phyloP scores from a whole-genome alignment of 106 monocot genomes.

The Allium sativum region DNA sequence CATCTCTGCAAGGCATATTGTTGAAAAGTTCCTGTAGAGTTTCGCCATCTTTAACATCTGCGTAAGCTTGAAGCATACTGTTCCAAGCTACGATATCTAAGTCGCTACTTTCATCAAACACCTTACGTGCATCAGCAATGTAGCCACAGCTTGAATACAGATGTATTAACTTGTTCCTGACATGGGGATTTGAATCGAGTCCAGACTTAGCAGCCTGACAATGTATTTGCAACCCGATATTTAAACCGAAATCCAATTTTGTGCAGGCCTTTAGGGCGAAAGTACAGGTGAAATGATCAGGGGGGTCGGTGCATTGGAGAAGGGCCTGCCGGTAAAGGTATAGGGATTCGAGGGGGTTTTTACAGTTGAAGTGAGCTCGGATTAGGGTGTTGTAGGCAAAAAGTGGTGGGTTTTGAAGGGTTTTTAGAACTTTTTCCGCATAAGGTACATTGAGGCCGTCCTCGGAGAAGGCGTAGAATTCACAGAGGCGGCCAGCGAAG shows the following conservation, averaged over 20 bases:
- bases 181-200: constrained; percentile 16
- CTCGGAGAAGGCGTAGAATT: constrained; percentile 48
- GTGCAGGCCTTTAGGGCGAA: constrained; percentile 62
- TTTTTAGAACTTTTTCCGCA: constrained; percentile 26
- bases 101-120: constrained; percentile 41
- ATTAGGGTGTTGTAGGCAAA: constrained; percentile 51
- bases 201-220: constrained; percentile 26
- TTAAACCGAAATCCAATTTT: constrained; percentile 1
- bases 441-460: constrained; percentile 3
- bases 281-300: constrained; percentile 53
- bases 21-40: constrained; percentile 28
- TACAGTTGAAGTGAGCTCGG: constrained; percentile 25
- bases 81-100: constrained; percentile 61
- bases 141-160: constrained; percentile 29
- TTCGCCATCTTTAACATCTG: constrained; percentile 14
- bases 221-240: constrained; percentile 37
- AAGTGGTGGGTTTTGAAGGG: constrained; percentile 15
- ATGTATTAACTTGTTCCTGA: constrained; percentile 62
- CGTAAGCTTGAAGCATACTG: constrained; percentile 55
- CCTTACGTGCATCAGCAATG: constrained; percentile 32
- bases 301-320: constrained; percentile 2
- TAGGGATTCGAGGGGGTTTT: constrained; percentile 17
- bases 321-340: constrained; percentile 26
- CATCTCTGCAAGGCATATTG: constrained; percentile 28
- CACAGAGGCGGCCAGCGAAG: constrained; percentile 50